These are phyloP conservation scores for Phytophthora pini DNA, from an alignment of 352 stramenopile species.

Conservation along the genomic window DNA sequence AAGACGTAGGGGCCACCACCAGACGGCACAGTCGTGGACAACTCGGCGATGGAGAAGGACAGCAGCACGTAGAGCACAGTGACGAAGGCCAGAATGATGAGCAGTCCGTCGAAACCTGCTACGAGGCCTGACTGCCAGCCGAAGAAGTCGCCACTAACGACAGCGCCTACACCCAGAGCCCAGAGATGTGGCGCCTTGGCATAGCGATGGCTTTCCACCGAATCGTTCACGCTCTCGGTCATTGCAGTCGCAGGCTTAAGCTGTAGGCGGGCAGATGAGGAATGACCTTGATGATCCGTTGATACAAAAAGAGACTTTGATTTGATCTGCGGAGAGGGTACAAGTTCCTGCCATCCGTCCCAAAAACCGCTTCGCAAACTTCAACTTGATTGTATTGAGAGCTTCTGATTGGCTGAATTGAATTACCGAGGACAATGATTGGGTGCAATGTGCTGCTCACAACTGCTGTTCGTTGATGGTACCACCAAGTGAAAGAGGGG, in stretches of 20 bases:
- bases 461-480: constrained; percentile 1
- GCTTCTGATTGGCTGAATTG: constrained; percentile 7
- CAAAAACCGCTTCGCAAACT: constrained; percentile 21
- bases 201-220: constrained; percentile 36
- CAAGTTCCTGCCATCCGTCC: constrained; percentile 24
- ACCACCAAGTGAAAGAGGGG: constrained; percentile 1
- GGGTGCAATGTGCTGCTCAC: constrained; percentile 27
- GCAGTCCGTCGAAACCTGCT: constrained; percentile 62
- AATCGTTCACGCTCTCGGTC: constrained; percentile 22
- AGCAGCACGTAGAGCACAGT: constrained; percentile 71
- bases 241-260: constrained; percentile 16
- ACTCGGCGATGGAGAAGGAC: constrained; percentile 74
- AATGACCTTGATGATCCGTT: constrained; percentile 14
- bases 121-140: constrained; percentile 65
- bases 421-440: not conserved
- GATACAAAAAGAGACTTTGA: not conserved
- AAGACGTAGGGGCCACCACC: constrained; percentile 73
- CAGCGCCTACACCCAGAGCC: constrained; percentile 60
- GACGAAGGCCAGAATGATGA: constrained; percentile 64
- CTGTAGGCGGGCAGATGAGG: constrained; percentile 6
- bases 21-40: constrained; percentile 62
- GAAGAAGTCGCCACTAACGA: constrained; percentile 70
- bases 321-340: constrained; percentile 23
- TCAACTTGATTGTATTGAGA: constrained; percentile 23
- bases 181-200: constrained; percentile 68